Percentiles rank a stretch among this genome's conserved stretches.
phyloP scores from a whole-genome alignment of 2,329 filamentous ascomycete species.

The Tolypocladium endophyticum region DNA sequence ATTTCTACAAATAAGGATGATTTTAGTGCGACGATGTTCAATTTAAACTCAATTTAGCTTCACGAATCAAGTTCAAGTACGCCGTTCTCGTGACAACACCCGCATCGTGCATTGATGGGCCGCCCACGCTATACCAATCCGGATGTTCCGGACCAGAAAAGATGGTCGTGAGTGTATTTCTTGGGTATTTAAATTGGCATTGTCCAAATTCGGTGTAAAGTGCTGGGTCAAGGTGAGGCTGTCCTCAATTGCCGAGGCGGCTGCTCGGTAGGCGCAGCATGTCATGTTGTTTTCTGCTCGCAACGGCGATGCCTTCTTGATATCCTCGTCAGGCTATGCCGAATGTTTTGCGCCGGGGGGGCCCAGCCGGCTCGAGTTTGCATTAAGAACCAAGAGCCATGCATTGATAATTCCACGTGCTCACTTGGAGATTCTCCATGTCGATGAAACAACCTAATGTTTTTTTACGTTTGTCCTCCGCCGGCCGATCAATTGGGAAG shows the following conservation, averaged over 20 bases:
- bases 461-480: not conserved
- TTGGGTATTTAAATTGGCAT: not conserved
- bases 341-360: too few species aligned
- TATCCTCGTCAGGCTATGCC: too few species aligned
- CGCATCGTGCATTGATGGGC: not conserved
- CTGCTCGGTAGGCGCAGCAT: not conserved
- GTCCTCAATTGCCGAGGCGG: not conserved
- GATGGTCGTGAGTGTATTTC: not conserved
- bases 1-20: too few species aligned
- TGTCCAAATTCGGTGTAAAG: not conserved
- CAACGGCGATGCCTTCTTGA: too few species aligned
- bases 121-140: not conserved
- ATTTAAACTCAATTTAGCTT: not conserved
- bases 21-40: too few species aligned
- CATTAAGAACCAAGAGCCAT: not conserved
- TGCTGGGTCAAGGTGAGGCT: not conserved
- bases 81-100: not conserved
- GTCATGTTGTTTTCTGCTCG: too few species aligned
- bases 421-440: not conserved
- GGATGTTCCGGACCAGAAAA: not conserved
- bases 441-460: not conserved
- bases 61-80: not conserved
- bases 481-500: not conserved
- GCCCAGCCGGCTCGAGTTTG: not conserved
- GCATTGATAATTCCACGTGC: not conserved